phyloP scores from a whole-genome alignment of 768 basidiomycete genomes.

The Boletus rubescentipes region DNA sequence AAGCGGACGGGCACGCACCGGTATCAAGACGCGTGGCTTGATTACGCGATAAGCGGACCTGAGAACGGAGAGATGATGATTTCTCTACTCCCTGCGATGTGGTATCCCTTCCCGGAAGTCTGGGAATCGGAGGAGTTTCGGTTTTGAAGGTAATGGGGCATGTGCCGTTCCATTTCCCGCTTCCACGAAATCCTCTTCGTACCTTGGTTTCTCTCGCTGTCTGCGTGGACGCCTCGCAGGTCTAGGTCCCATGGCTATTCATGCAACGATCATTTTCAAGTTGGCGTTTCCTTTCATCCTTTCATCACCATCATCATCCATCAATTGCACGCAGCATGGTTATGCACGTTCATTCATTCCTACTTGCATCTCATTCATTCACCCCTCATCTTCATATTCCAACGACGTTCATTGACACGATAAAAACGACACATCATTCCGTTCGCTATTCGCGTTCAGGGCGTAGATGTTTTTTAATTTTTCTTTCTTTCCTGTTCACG shows the following conservation, averaged over 20 bases:
- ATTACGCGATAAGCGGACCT: conserved; percentile 28
- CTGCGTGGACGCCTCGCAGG: conserved; percentile 15
- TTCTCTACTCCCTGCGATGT: conserved; percentile 26
- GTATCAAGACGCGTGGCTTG: conserved; percentile 38
- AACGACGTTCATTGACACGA: conserved; percentile 5
- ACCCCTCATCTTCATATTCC: neutral
- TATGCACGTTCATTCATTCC: conserved; percentile 12
- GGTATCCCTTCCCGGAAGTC: conserved; percentile 37
- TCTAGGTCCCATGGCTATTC: conserved; percentile 18
- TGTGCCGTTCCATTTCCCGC: neutral
- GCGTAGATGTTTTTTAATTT: conserved; percentile 13
- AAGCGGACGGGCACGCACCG: conserved; percentile 36
- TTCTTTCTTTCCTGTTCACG: neutral
- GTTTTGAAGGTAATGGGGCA: conserved; percentile 17
- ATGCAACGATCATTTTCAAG: conserved; percentile 10
- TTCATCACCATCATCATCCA: conserved; percentile 16
- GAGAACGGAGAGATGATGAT: conserved; percentile 22
- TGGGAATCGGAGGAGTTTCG: conserved; percentile 28
- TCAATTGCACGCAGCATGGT: conserved; percentile 12
- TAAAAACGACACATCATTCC: conserved; percentile 3
- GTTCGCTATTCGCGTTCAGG: neutral
- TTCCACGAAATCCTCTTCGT: neutral
- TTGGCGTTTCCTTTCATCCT: neutral
- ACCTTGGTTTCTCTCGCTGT: conserved; percentile 1
- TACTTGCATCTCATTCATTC: conserved; percentile 13